Conservation (phyloP, 1,139 yeast genomes). For the Pichia sp. region DNA sequence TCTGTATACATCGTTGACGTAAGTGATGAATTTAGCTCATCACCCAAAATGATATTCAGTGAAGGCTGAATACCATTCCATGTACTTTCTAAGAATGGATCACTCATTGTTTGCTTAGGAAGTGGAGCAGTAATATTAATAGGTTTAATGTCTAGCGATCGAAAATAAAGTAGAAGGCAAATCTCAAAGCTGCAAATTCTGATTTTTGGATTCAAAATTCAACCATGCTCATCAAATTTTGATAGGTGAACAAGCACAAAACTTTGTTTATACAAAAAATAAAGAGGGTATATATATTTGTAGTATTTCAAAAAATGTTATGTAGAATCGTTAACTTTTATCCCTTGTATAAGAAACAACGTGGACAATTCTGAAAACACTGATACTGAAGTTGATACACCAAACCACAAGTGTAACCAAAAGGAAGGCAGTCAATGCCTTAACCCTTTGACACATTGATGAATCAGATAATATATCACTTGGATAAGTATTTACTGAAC, state of each 20-base stretch:
- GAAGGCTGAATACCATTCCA: constrained; percentile 78
- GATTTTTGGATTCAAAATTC: not conserved
- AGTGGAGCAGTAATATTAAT: not conserved
- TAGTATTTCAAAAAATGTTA: not conserved
- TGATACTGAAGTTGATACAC: constrained; percentile 80
- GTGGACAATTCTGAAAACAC: constrained; percentile 78
- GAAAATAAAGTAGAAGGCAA: not conserved
- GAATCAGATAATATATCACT: constrained; percentile 1
- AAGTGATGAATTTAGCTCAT: constrained; percentile 56
- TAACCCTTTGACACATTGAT: constrained; percentile 67
- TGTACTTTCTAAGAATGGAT: constrained; percentile 46
- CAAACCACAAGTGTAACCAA: constrained; percentile 71
- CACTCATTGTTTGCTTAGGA: constrained; percentile 1
- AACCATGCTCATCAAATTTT: not conserved
- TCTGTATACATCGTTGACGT: constrained; percentile 67
- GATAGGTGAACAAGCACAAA: not conserved
- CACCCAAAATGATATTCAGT: constrained; percentile 61
- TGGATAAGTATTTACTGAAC: constrained; percentile 31
- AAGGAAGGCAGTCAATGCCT: constrained; percentile 70
- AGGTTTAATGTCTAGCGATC: not conserved
- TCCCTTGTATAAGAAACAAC: constrained; percentile 36
- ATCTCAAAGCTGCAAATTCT: not conserved
- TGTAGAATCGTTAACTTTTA: not conserved
- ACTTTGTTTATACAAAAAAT: not conserved
- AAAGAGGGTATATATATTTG: not conserved